A percentile compares a stretch with the other conserved stretches of the same genome.
Conservation (phyloP, 1,139 yeast genomes). For the Lodderomyces margitis region DNA sequence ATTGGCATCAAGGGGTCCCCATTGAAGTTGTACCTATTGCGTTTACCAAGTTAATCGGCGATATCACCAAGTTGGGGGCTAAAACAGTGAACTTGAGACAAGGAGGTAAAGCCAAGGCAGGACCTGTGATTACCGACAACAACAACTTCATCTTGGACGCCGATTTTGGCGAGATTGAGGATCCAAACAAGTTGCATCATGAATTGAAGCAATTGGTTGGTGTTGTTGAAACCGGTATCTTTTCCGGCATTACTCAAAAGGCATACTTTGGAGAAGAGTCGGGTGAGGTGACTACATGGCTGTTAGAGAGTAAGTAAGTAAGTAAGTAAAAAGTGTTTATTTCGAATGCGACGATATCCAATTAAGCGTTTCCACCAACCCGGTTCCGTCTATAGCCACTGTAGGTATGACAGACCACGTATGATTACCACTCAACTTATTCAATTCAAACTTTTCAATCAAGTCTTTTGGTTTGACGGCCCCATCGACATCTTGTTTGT, state of each 20-base stretch:
- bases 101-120: conserved; percentile 93
- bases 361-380: conserved; percentile 68
- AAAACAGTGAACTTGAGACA: conserved; percentile 65
- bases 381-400: conserved; percentile 73
- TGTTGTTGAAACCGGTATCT: conserved; percentile 95
- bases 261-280: conserved; percentile 86
- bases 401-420: conserved; percentile 78
- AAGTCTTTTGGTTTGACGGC: conserved; percentile 66
- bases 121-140: conserved; percentile 97
- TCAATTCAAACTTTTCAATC: conserved; percentile 57
- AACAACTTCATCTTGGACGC: conserved; percentile 93
- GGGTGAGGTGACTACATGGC: conserved; percentile 51
- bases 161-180: conserved; percentile 75
- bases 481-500: conserved; percentile 77
- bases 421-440: conserved; percentile 53
- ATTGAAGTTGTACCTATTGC: conserved; percentile 93
- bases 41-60: conserved; percentile 69
- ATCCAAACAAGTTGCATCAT: conserved; percentile 58
- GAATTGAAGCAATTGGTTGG: conserved; percentile 79
- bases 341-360: conserved; percentile 68
- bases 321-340: conserved; percentile 17
- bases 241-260: conserved; percentile 65
- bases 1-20: conserved; percentile 92
- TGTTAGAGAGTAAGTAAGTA: conserved; percentile 2
- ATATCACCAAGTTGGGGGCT: conserved; percentile 68